Base-by-base conservation (phyloP, 805 yeast species). In the Wickerhamomyces strasburgensis region DNA sequence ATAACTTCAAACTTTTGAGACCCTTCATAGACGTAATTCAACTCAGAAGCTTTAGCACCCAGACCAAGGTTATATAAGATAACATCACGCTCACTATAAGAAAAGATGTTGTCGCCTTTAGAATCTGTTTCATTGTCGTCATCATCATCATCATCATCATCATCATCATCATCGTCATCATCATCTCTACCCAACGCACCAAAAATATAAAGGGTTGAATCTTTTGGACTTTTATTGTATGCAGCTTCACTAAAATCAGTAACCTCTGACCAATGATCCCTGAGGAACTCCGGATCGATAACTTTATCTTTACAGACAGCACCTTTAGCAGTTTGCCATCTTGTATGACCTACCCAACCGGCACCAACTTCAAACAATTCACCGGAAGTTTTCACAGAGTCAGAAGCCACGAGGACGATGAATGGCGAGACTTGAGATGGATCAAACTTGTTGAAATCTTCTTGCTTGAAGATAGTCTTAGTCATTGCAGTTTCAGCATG, bases 401-500 rank as follows among this genome's bases (percentile, higher is more conserved):
- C 89, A 40, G 88, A 75, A n/a, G 86, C 72, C 45, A 89, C 72
- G 51, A 82, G 70, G 14, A 87, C 86, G 48, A 87, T 76, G 45
- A 89, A 69, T 40, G 98, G 98, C 1, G 97, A 93, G 33, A 90
- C 96, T 60, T 78, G 86, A 35, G 80, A 75, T 5, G 97, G 89
- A 51, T 85, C 86, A 63, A 81, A 87, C 51, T 80, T 77, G 64
- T 86, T 85, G 50, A 81, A 74, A 62, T 90, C 95, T 43, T 77
- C 78, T 33, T 80, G 81, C 33, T 78, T 74, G 65, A 90, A 84
- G 33, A 90, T 80, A 5, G 95, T 84, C 54, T 77, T 75, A 19
- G 98, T 90, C 98, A 90, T 90, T 40, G 94, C 89, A 30, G 98
- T 90, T 56, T 90, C 97, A 19, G 98, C 98, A 60, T 90, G 96